These are phyloP conservation scores for Candida sonorensis DNA, from an alignment of 805 yeast genomes.

Conservation along the genomic window DNA sequence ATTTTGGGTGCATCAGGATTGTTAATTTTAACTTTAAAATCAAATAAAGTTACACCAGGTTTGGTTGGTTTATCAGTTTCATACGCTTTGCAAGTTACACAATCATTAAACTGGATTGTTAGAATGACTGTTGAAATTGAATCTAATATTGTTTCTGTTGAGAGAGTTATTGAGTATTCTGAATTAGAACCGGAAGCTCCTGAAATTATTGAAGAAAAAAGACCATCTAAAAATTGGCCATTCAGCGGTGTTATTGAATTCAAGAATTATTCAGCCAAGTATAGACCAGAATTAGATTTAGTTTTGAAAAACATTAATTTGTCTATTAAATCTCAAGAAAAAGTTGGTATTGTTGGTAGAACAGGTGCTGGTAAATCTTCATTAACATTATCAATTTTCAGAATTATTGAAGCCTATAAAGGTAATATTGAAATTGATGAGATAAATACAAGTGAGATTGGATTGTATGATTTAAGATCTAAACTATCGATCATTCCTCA, in stretches of 20 bases:
- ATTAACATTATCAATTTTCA: slow-evolving; percentile 73
- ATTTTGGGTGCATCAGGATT: slow-evolving; percentile 83
- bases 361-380: slow-evolving; percentile 97
- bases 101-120: slow-evolving; percentile 93
- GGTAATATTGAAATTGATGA: slow-evolving; percentile 65
- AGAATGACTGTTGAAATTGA: slow-evolving; percentile 99
- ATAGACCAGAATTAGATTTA: slow-evolving; percentile 74
- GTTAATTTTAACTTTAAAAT: slow-evolving; percentile 60
- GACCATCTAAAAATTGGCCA: slow-evolving; percentile 75
- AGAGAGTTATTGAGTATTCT: slow-evolving; percentile 56
- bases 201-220: slow-evolving; percentile 36
- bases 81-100: slow-evolving; percentile 89
- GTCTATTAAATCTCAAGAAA: slow-evolving; percentile 65
- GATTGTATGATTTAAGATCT: slow-evolving; percentile 71
- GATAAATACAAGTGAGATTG: slow-evolving; percentile 57
- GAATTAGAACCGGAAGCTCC: slow-evolving; percentile 68
- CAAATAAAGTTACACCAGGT: slow-evolving; percentile 79
- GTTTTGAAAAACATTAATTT: slow-evolving; percentile 66
- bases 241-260: slow-evolving; percentile 58
- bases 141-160: slow-evolving; percentile 85
- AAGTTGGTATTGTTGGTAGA: slow-evolving; percentile 93
- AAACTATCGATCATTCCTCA: slow-evolving; percentile 84
- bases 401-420: slow-evolving; percentile 71
- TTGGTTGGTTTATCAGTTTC: slow-evolving; percentile 89
- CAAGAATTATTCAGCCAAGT: slow-evolving; percentile 72